These are phyloP conservation scores for Eleusine indica DNA, from an alignment of 176 grass and related monocot genomes.

Conservation along the genomic window DNA sequence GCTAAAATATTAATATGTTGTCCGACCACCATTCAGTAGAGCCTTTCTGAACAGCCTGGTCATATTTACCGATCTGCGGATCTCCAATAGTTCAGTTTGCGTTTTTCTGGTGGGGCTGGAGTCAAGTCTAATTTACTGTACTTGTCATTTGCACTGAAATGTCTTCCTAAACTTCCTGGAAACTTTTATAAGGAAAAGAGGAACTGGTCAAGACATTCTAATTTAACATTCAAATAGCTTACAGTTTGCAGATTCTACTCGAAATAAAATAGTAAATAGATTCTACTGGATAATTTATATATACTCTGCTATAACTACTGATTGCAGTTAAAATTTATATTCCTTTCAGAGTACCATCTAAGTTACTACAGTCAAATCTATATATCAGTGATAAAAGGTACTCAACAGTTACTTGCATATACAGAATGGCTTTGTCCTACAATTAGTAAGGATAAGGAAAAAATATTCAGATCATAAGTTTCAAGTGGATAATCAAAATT, in stretches of 20 bases:
- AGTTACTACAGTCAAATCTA: not conserved
- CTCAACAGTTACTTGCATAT: no score
- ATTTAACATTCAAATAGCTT: not conserved
- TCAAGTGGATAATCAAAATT: conserved; percentile 19
- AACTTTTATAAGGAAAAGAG: conserved; percentile 18
- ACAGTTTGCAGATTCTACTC: not conserved
- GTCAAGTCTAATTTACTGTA: not conserved
- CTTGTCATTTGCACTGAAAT: not conserved
- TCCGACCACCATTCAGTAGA: not conserved
- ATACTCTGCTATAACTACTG: not conserved
- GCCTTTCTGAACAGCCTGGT: not conserved
- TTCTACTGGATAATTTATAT: not conserved
- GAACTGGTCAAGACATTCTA: not conserved
- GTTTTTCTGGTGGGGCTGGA: not conserved
- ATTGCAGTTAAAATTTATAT: conserved; percentile 2
- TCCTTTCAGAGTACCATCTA: not conserved
- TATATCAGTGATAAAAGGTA: not conserved
- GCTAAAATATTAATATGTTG: conserved; percentile 8
- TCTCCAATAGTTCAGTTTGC: not conserved
- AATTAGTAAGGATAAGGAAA: not conserved
- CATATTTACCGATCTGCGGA: not conserved
- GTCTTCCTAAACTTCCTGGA: not conserved
- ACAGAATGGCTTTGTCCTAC: no score
- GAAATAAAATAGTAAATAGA: not conserved
- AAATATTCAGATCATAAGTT: not conserved